Evolutionary conservation across 2,329 filamentous ascomycete genomes (phyloP), one percentile per base, ranked within the genome.

Genomic region (Aspergillus intermedius): DNA sequence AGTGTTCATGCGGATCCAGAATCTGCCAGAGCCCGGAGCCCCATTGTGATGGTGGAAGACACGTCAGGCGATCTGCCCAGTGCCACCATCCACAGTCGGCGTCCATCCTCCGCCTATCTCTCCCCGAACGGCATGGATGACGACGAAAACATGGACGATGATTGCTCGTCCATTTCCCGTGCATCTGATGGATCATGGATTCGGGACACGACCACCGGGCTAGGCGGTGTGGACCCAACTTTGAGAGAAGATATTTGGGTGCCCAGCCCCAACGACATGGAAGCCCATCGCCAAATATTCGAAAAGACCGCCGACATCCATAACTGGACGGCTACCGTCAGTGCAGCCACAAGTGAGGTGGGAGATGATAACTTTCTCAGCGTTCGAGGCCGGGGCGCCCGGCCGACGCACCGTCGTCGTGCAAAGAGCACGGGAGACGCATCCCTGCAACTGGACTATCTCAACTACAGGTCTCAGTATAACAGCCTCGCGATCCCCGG

Each of bases 271-370:
- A 76, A 77, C 43, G 77, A 81, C 22, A 64, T 78, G 44, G 70
- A 74, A 43, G 65, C 73, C 40, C 65, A 73, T 49, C 70, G 74
- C 44, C 65, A 73, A 30, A 63, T 72, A 28, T 69, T 73, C 3
- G 74, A 79, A 45, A 79, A 74, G 56, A 78, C 79, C 49, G 67
- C 71, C 7, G 76, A 79, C 46, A 78, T 82, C 30, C 68, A 71
- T 45, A 66, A 72, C 19, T 82, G 79, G 79, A 70, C 79, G 3
- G 72, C 65, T 12, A 70, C 72, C 10, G 72, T 72, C n/a, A 77
- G 73, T 53, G 72, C 73, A 39, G 72, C 70, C 13, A 73, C 68
- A 40, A 74, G 72, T 46, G 68, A 66, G 46, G 55, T 60, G n/a
- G 65, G 64, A 23, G 63, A 67, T 37, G 59, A 64, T 13, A 52